These are phyloP conservation scores for Collariella sp. DNA, from an alignment of 495 filamentous ascomycete species.

Conservation along the genomic window DNA sequence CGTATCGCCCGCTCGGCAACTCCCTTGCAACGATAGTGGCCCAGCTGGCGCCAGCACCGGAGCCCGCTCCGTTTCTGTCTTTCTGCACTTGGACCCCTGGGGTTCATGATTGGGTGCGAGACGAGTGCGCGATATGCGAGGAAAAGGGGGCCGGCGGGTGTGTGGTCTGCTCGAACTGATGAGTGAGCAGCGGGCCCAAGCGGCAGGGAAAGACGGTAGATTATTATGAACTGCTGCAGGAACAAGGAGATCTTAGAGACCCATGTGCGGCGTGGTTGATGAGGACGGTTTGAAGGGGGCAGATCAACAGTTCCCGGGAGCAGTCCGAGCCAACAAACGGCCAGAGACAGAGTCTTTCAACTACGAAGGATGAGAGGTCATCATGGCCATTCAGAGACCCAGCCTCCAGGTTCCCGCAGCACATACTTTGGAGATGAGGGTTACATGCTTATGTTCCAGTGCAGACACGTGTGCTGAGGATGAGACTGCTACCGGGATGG, in stretches of 20 bases:
- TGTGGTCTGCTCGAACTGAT: background rate
- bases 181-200: background rate
- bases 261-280: background rate
- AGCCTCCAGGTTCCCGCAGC: background rate
- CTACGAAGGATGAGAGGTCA: too few relatives aligned
- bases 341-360: too few relatives aligned
- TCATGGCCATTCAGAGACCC: too few relatives aligned
- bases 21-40: background rate
- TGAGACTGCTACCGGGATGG: background rate
- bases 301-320: background rate
- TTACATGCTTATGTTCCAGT: background rate
- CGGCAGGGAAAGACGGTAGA: background rate
- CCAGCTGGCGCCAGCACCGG: background rate
- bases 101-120: conserved; percentile 18
- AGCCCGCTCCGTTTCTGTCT: background rate
- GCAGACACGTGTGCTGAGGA: background rate
- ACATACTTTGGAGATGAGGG: background rate
- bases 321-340: too few relatives aligned
- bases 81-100: background rate
- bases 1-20: background rate
- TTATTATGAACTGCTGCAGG: background rate
- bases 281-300: background rate
- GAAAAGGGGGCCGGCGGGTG: conserved; percentile 17
- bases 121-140: conserved; percentile 9
- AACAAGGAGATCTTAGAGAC: too few relatives aligned